phyloP scores from a whole-genome alignment of 2,329 filamentous ascomycete species.

The Xylariales sp. region DNA sequence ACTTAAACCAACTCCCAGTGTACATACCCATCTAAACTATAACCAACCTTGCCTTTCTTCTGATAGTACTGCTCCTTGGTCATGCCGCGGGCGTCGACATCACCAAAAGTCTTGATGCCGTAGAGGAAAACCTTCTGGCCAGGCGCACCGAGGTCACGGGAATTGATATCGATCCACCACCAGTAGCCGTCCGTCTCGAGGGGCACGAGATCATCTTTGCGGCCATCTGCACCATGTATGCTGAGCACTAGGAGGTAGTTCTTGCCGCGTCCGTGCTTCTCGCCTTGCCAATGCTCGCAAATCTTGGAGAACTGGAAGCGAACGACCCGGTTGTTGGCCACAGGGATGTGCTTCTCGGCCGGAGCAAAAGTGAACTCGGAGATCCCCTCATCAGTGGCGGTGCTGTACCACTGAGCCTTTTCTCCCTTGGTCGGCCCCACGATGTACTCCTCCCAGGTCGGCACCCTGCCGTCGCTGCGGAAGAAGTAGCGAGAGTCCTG shows the following conservation, averaged over 20 bases:
- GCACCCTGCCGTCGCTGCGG: slow-evolving; percentile 62
- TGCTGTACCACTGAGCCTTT: slow-evolving; percentile 41
- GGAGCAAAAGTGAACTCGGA: slow-evolving; percentile 59
- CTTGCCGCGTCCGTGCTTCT: slow-evolving; percentile 60
- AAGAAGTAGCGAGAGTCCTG: slow-evolving; percentile 64
- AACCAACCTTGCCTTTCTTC: slow-evolving; percentile 33
- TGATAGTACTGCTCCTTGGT: slow-evolving; percentile 40
- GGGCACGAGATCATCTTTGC: slow-evolving; percentile 63
- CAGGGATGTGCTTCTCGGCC: slow-evolving; percentile 51
- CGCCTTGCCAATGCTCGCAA: slow-evolving; percentile 80
- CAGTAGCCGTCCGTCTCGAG: slow-evolving; percentile 74
- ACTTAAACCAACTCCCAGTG: slow-evolving; percentile 4
- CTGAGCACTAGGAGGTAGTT: slow-evolving; percentile 67
- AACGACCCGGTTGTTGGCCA: slow-evolving; percentile 52
- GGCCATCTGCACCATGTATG: slow-evolving; percentile 62
- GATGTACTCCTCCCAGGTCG: slow-evolving; percentile 81
- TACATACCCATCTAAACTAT: slow-evolving; percentile 28
- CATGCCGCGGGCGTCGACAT: slow-evolving; percentile 43
- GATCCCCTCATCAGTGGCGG: slow-evolving; percentile 45
- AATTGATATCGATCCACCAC: slow-evolving; percentile 76
- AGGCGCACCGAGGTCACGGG: slow-evolving; percentile 59
- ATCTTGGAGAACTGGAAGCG: slow-evolving; percentile 77
- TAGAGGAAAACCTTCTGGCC: slow-evolving; percentile 66
- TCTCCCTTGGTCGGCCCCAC: slow-evolving; percentile 52
- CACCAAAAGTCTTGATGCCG: slow-evolving; percentile 46